Evolutionary conservation across 768 basidiomycete species (phyloP), one percentile per base, ranked within the genome.

Genomic region (Lactifluus piperatus): DNA sequence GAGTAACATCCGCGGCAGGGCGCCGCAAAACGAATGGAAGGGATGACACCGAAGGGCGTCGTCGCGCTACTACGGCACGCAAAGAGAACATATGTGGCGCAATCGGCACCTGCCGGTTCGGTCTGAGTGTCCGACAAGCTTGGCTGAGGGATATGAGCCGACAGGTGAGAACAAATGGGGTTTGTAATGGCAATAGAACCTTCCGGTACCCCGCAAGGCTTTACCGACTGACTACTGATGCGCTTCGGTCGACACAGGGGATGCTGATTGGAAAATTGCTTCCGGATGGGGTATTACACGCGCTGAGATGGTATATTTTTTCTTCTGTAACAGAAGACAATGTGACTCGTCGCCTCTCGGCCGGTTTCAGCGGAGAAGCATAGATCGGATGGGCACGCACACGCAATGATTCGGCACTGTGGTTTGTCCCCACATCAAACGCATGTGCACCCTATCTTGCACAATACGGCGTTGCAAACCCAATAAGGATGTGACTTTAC

Each of bases 11-110:
- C 34, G 37, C n/a, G 13, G 34, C 56, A 93, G 91, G 92, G 92
- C n/a, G 87, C 88, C 4, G 93, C 88, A 16, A 93, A 92, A 70
- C 76, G 92, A 27, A 92, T 94, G 83, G 92, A 94, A 68, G 93
- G 93, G 8, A 90, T 94, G 81, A 95, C 93, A 3, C 92, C 92
- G 2, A 79, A 84, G 0, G 81, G 83, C 0, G 73, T 88, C n/a
- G 76, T 91, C 13, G 76, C 76, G 41, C 69, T 94, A 26, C 73
- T 94, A 62, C 81, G 79, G 65, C 78, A 89, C 68, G 83, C 88
- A 50, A 74, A 70, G 54, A 70, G 74, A 56, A 73, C 69, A 20
- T 71, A 64, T 55, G 63, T 36, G 22, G 54, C 54, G 16, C 49
- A 32, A 16, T 30, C 55, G 55, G 50, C 29, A 48, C 20, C 39